These are phyloP conservation scores for Tricholoma sp. DNA, from an alignment of 768 basidiomycete genomes.

Conservation along the genomic window DNA sequence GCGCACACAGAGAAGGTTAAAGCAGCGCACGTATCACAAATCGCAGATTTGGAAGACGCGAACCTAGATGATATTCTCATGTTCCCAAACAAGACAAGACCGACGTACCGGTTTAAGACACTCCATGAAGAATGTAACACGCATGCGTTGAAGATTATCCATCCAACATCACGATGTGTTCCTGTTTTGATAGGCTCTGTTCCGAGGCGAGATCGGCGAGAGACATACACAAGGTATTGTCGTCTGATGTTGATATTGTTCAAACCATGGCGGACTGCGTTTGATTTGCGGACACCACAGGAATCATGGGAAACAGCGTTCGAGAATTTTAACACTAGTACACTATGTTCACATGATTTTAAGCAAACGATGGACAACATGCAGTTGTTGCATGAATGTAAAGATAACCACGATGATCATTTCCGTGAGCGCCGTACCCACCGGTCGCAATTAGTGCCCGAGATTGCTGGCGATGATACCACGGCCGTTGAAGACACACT, in stretches of 20 bases:
- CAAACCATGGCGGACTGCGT: too few relatives aligned
- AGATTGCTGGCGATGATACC: conserved; percentile 2
- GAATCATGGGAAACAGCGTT: too few relatives aligned
- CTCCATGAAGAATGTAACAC: conserved; percentile 17
- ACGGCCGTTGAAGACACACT: background rate
- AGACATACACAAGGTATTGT: conserved; percentile 18
- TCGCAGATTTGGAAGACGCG: too few relatives aligned
- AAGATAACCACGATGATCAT: conserved; percentile 2
- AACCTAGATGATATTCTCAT: background rate
- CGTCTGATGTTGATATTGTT: conserved; percentile 37
- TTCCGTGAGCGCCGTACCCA: conserved; percentile 12
- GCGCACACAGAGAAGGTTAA: background rate
- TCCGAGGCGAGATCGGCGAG: conserved; percentile 22
- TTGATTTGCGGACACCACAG: too few relatives aligned
- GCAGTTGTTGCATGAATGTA: too few relatives aligned
- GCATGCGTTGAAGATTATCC: conserved; percentile 12
- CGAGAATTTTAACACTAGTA: too few relatives aligned
- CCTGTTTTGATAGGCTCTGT: conserved; percentile 33
- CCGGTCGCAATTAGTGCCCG: conserved; percentile 19
- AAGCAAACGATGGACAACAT: conserved; percentile 29
- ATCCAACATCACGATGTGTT: conserved; percentile 9
- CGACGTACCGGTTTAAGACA: background rate
- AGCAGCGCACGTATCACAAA: too few relatives aligned
- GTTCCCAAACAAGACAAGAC: background rate
- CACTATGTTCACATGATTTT: background rate